Evolutionary conservation across 2,329 filamentous ascomycete species (phyloP).

Genomic region (Penicillium digitatum): DNA sequence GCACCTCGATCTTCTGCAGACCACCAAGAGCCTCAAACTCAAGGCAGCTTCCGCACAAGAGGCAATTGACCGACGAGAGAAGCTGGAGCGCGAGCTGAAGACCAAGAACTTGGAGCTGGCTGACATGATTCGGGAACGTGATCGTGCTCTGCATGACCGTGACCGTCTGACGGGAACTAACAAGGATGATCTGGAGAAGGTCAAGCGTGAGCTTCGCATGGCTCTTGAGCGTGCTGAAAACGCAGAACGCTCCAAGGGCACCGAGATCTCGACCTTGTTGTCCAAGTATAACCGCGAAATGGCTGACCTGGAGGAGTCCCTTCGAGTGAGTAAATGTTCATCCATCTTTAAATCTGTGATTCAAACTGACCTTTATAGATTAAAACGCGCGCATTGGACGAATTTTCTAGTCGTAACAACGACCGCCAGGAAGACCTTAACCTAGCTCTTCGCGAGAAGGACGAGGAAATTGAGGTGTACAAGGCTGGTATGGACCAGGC

Average conservation of each 20-base stretch:
- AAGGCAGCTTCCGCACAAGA: conserved; percentile 97
- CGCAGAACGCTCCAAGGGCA: conserved; percentile 86
- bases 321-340: conserved; percentile 49
- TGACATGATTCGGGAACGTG: conserved; percentile 96
- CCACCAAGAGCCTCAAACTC: conserved; percentile 91
- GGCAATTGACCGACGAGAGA: conserved; percentile 90
- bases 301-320: conserved; percentile 88
- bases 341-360: background rate
- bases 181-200: conserved; percentile 89
- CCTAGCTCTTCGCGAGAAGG: conserved; percentile 81
- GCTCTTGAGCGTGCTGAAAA: conserved; percentile 90
- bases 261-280: conserved; percentile 89
- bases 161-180: conserved; percentile 81
- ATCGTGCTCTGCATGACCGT: conserved; percentile 87
- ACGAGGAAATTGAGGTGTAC: conserved; percentile 96
- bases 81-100: conserved; percentile 95
- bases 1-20: conserved; percentile 89
- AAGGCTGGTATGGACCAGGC: conserved; percentile 98
- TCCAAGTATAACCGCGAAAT: conserved; percentile 97
- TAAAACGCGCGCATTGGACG: conserved; percentile 83
- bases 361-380: conserved; percentile 50
- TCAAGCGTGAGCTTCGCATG: conserved; percentile 88
- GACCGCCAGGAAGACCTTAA: conserved; percentile 85
- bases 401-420: conserved; percentile 70
- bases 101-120: conserved; percentile 98